Evolutionary conservation across 257 asterid genomes (phyloP), one percentile per base, ranked within the genome.

Genomic region (Jaltomata sinuosa): DNA sequence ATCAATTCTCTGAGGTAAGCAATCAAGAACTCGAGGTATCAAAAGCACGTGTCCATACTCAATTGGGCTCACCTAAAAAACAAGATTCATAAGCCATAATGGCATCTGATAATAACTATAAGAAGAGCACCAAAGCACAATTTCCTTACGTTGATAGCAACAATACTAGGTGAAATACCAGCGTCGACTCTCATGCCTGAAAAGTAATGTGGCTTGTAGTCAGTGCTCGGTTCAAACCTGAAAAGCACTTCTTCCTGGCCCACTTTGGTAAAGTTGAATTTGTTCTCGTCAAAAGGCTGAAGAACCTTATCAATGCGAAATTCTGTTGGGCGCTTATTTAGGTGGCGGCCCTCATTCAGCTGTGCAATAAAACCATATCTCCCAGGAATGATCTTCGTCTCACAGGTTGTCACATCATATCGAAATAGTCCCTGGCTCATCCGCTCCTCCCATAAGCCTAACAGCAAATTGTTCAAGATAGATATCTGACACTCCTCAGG

Each of bases 1-100:
- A 83, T 88, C 91, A 40, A 94, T 91, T 76, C 86, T 89, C 83
- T 94, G 96, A 71, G 96, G 94, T 83, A 91, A 83, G 90, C 88
- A 83, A 88, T 94, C 94, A 62, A 90, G 93, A 55, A 94, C 91
- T 53, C 85, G 92, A 29, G 98, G 96, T 83, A 93, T 91, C 77
- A 94, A 85, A 84, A 93, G 97, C 82, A 92, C 97, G 68, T 94
- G 98, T 2, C 98, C 97, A 84, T 94, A 94, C 87, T 94, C 98
- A 50, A 94, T 94, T 32, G 97, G 98, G 84, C 98, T 93, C 89
- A 91, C 98, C 98, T 94, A 91, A 84, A 86, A 34, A 87, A 84
- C 68, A 49, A 53, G 16, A 16, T 22, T 22, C 55, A 69, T 57
- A 25, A 88, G 79, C 61, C 87, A 74, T 64, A 81, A 69, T 40